Base-by-base conservation (phyloP, 768 basidiomycete genomes). In the Lactifluus hygrophoroides region DNA sequence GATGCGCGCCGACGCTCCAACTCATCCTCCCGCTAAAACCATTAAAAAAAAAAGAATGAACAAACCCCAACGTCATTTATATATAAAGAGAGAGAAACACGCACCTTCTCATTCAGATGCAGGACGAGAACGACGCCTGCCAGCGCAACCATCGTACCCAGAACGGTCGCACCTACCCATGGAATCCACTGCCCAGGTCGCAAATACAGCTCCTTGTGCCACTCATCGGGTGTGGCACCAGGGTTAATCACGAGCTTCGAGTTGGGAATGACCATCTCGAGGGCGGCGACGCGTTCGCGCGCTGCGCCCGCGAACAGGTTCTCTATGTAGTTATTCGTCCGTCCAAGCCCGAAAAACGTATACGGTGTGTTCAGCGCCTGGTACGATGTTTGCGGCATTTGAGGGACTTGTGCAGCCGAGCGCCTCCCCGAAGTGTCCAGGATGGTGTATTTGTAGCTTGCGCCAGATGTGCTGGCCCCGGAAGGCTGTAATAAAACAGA, bases 321-420 rank as follows among this genome's bases (percentile, higher is more conserved):
- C 77, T 99, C 96, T 66, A 99, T 94, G 73, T 99, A 99, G 70
- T 99, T 99, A 72, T 99, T 99, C 16, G 94, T 98, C 42, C 96
- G 84, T 0, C 95, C 96, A 8, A 99, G 83, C 1, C 96, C 95
- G 68, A 98, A 90, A 79, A 94, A 96, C 1, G 93, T 83, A 68
- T 97, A 98, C 0, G 96, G 96, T 0, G 91, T 86, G 54, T 86
- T 82, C 10, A 98, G 79, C 14, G 94, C 78, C 54, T 95, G 89
- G 71, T 98, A 98, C 0, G 90, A 83, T 3, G 94, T 90, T 68
- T 95, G 93, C 3, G 96, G 86, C 5, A 97, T 82, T 71, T 99
- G 95, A 8, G 86, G 88, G 54, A 96, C 93, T 80, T 94, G 92
- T 9, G 95, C 92, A 27, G 94, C 93, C 0, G 90, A 86, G 44